These are phyloP conservation scores for Picea abies DNA, from an alignment of 83 land plant species.

Conservation along the genomic window DNA sequence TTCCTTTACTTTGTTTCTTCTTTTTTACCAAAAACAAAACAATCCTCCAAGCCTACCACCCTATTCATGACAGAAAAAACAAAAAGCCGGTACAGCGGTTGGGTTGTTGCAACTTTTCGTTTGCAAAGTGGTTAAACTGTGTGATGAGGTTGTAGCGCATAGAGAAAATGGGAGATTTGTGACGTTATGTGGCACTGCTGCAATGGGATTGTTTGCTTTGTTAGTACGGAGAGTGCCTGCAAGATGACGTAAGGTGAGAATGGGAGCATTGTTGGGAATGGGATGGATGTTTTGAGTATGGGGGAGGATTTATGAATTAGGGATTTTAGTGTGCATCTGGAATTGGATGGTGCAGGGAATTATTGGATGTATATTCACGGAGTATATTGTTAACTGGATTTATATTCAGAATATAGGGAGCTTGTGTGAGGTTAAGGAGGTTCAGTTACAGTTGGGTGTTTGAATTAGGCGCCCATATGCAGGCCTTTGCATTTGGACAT, in stretches of 20 bases:
- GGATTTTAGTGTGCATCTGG: too few species aligned
- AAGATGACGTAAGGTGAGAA: neutral
- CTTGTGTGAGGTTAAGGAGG: neutral
- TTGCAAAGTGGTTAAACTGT: too few species aligned
- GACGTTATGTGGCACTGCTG: neutral
- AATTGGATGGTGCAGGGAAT: too few species aligned
- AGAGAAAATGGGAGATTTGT: neutral
- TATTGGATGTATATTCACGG: too few species aligned
- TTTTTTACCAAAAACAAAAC: too few species aligned
- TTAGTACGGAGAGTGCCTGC: neutral
- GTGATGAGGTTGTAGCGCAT: neutral
- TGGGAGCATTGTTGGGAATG: neutral
- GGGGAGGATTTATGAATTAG: neutral
- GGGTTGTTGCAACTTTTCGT: too few species aligned
- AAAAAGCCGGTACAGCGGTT: too few species aligned
- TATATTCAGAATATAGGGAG: neutral
- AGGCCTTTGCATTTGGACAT: neutral
- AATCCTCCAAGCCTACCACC: too few species aligned
- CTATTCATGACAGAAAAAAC: too few species aligned
- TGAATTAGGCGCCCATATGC: neutral
- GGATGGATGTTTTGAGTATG: neutral
- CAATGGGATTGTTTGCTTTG: neutral
- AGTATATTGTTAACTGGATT: neutral
- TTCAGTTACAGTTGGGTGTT: too few species aligned
- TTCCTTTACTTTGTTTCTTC: too few species aligned